Evolutionary conservation across 2,329 filamentous ascomycete genomes (phyloP), one percentile per base, ranked within the genome.

Genomic region (Fusarium sp.): DNA sequence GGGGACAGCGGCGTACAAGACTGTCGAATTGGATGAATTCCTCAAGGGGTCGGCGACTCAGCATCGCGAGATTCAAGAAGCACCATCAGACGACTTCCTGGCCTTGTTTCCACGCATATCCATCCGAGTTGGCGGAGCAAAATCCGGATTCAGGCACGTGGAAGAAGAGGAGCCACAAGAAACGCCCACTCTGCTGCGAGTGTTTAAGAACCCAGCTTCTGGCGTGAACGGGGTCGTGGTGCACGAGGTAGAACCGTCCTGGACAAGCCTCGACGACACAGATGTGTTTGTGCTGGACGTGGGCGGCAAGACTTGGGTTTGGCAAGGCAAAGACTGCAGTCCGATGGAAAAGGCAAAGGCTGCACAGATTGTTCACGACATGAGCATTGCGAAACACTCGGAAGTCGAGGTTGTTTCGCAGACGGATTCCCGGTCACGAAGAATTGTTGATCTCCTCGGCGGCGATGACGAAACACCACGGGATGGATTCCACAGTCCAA

Each of bases 311-410:
- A 87, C 90, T 63, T 89, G 84, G 80, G 84, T 89, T 4, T 90
- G 88, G 88, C 88, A 90, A 75, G 88, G 88, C 46, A 80, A 79
- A 66, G 80, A 79, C 37, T 88, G 85, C 70, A 86, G 83, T 42
- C 87, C 87, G 0, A 88, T 89, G 84, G 88, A 90, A 69, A 89
- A 88, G 76, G 83, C 83, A 39, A 88, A 87, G 75, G 85, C 86
- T 0, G 87, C 87, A 0, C 85, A 88, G 70, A 85, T 89, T 3
- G 87, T 89, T 5, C 82, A 88, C 66, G 84, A 88, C 57, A 79
- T 87, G 80, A 88, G 83, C 0, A 73, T 84, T 8, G 85, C 85
- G 11, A 89, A 89, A 69, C 83, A 87, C 61, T 70, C 84, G 39
- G 84, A 89, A 49, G 85, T 89, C 23, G 86, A 90, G 71, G 87